Evolutionary conservation across 2,329 filamentous ascomycete species (phyloP), one percentile per base, ranked within the genome.

Genomic region (Penicillium nordicum): DNA sequence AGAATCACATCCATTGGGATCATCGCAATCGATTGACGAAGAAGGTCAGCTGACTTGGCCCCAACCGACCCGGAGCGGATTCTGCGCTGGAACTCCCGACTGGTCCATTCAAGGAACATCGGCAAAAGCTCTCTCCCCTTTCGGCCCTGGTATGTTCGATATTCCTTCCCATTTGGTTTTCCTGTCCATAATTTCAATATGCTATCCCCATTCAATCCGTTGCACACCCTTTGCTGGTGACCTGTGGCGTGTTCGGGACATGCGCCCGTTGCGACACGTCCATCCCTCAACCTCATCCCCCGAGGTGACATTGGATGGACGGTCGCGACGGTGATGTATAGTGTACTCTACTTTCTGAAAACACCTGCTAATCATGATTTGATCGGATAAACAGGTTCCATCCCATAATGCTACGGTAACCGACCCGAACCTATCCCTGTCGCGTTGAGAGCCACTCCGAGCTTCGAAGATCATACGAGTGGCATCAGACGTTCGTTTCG

Each of bases 391-490:
- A 41, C 47, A 61, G 58, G 42, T 52, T 42, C 30, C 43, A 40
- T 45, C 59, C 58, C 68, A 74, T 65, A 60, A 74, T 74, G 71
- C 66, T 68, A 53, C 55, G 61, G 51, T 73, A 69, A 65, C 55
- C 57, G 53, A 46, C 38, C 45, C 52, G 47, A 53, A 53, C 36
- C 59, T 58, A 63, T 62, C 62, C 53, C 63, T 58, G 58, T 67
- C 63, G 60, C 64, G 60, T 66, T 60, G 59, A 63, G 60, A 63
- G 57, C 55, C 57, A 59, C 57, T 58, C 57, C 58, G 51, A 60
- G 52, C 57, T 57, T 59, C 56, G 54, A 62, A 57, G 41, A 59
- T 55, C 45, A 55, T 58, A 58, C 59, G 59, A 68, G 60, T 64
- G 62, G 62, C 55, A 58, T 57, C 57, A 55, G 37, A 43, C 47